Evolutionary conservation across 306 rosid species (phyloP).

Genomic region (Lathyrus sativus): DNA sequence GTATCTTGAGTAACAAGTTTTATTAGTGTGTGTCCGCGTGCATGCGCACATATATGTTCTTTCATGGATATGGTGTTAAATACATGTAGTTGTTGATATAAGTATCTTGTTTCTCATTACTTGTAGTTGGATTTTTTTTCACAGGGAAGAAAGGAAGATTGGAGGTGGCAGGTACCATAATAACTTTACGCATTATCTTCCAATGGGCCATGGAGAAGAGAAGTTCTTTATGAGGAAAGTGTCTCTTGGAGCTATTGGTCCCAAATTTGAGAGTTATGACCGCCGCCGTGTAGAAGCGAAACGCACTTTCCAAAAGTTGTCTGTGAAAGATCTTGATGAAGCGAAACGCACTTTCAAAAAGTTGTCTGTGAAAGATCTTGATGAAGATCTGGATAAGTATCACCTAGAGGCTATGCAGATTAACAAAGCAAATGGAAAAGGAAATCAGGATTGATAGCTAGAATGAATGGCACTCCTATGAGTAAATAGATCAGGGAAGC

Average conservation of each 20-base stretch:
- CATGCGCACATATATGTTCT: not conserved
- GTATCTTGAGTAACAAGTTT: not conserved
- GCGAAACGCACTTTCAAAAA: no score
- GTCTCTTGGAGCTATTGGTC: conserved; percentile 45
- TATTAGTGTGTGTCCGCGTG: not conserved
- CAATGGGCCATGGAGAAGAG: conserved; percentile 18
- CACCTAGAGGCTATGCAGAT: conserved; percentile 41
- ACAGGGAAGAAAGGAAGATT: conserved; percentile 38
- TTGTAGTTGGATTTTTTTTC: conserved; percentile 16
- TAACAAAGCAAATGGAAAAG: conserved; percentile 21
- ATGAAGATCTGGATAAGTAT: conserved; percentile 69
- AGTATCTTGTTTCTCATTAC: not conserved
- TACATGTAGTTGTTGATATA: conserved; percentile 1
- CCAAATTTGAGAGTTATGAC: conserved; percentile 43
- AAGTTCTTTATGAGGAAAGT: conserved; percentile 21
- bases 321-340: conserved; percentile 60
- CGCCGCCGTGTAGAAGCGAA: conserved; percentile 25
- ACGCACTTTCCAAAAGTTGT: conserved; percentile 31
- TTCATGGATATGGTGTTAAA: conserved; percentile 8
- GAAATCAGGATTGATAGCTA: conserved; percentile 9
- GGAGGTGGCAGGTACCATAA: conserved; percentile 31
- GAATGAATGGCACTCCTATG: not conserved
- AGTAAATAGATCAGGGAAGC: conserved; percentile 24
- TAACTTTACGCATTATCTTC: conserved; percentile 21
- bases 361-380: conserved; percentile 55